Conservation (phyloP, 345 rosid genomes). For the Populus alba region DNA sequence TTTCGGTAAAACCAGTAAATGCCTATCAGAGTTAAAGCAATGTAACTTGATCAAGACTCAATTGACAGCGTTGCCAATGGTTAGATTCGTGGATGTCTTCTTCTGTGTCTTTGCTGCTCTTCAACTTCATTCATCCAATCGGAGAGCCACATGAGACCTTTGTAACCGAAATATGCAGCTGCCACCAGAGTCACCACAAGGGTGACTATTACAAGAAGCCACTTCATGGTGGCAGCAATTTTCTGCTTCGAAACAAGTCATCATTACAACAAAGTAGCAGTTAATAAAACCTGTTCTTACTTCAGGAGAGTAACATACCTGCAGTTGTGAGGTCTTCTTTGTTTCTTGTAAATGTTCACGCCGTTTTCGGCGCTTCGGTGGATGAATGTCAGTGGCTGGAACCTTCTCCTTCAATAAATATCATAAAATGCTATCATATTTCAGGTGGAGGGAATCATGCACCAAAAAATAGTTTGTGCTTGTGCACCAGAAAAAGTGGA, state of each 20-base stretch:
- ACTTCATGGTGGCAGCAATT: conserved; percentile 37
- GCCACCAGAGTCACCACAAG: conserved; percentile 33
- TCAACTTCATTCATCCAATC: conserved; percentile 92
- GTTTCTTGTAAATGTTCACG: conserved; percentile 55
- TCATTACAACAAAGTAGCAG: neutral
- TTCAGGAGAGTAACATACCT: conserved; percentile 39
- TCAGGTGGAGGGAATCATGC: neutral
- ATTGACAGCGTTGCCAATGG: too few relatives aligned
- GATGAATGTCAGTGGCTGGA: conserved; percentile 37
- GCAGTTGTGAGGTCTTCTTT: conserved; percentile 46
- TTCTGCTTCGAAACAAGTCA: conserved; percentile 43
- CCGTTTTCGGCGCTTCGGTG: conserved; percentile 61
- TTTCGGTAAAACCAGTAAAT: neutral
- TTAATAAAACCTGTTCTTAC: neutral
- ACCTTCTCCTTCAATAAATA: conserved; percentile 54
- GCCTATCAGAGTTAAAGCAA: neutral
- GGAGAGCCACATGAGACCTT: conserved; percentile 66
- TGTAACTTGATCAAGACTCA: neutral
- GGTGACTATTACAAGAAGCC: conserved; percentile 42
- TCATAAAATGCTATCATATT: conserved; percentile 5
- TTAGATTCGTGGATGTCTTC: neutral
- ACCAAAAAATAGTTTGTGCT: neutral
- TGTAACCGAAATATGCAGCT: conserved; percentile 64
- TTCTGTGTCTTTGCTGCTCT: conserved; percentile 41
- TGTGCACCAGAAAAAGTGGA: neutral